Evolutionary conservation across 2,329 filamentous ascomycete genomes (phyloP).

Genomic region (Xylaria sp.): DNA sequence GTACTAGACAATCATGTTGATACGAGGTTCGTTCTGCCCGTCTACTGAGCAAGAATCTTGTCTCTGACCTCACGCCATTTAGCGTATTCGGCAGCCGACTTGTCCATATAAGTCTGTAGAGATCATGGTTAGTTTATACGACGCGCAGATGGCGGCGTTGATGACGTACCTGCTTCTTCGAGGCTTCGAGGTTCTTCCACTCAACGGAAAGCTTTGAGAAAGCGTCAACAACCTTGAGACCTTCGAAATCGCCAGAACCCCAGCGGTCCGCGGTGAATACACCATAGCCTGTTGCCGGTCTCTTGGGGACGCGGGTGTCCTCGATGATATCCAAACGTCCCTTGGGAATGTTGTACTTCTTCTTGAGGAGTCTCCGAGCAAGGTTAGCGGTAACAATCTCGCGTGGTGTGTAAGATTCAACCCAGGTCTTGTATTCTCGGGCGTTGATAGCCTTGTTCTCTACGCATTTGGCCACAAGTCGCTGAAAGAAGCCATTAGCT

Average conservation of each 20-base stretch:
- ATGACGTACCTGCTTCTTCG: slow-evolving; percentile 40
- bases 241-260: slow-evolving; percentile 27
- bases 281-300: slow-evolving; percentile 30
- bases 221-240: slow-evolving; percentile 13
- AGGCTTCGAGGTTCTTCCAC: slow-evolving; percentile 41
- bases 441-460: slow-evolving; percentile 41
- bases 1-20: slow-evolving; percentile 5
- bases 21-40: not conserved
- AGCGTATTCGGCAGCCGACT: slow-evolving; percentile 27
- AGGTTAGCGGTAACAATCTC: slow-evolving; percentile 43
- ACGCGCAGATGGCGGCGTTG: not conserved
- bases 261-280: slow-evolving; percentile 38
- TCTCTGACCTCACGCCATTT: slow-evolving; percentile 32
- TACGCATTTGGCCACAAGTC: slow-evolving; percentile 31
- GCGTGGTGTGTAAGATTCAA: slow-evolving; percentile 38
- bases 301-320: slow-evolving; percentile 46
- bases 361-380: slow-evolving; percentile 41
- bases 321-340: slow-evolving; percentile 30
- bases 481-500: slow-evolving; percentile 29
- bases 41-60: slow-evolving; percentile 19
- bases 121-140: slow-evolving; percentile 17
- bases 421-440: slow-evolving; percentile 42
- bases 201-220: slow-evolving; percentile 29
- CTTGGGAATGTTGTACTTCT: slow-evolving; percentile 31
- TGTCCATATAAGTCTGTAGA: slow-evolving; percentile 34